Conservation (phyloP, 1,139 yeast species). For the Candida freyschussii region DNA sequence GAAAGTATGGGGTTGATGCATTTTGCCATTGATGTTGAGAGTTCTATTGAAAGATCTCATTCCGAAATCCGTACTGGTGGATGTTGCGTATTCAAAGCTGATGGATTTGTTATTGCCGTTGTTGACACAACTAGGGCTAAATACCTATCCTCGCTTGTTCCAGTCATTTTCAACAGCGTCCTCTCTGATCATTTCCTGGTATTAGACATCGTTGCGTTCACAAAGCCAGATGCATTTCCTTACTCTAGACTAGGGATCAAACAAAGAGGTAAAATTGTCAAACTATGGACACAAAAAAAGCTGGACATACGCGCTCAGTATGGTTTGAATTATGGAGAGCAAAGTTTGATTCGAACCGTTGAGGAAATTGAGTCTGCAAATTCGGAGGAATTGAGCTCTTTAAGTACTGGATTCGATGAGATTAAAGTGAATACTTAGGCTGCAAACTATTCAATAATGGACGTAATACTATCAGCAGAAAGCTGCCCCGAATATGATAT, state of each 20-base stretch:
- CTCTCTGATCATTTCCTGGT: slow-evolving; percentile 79
- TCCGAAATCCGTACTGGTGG: slow-evolving; percentile 54
- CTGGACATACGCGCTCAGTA: slow-evolving; percentile 37
- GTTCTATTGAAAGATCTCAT: slow-evolving; percentile 66
- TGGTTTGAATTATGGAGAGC: slow-evolving; percentile 64
- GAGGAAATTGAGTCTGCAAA: slow-evolving; percentile 40
- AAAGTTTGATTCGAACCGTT: slow-evolving; percentile 49
- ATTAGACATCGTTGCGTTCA: slow-evolving; percentile 82
- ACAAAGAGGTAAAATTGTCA: slow-evolving; percentile 68
- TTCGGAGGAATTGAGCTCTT: slow-evolving; percentile 8
- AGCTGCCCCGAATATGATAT: too few relatives aligned
- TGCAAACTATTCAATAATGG: background rate
- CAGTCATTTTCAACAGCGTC: slow-evolving; percentile 74
- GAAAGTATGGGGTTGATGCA: slow-evolving; percentile 90
- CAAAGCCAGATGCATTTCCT: slow-evolving; percentile 60
- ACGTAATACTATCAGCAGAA: too few relatives aligned
- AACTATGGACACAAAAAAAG: slow-evolving; percentile 45
- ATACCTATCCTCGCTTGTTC: slow-evolving; percentile 69
- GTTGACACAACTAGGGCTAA: slow-evolving; percentile 55
- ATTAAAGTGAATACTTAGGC: slow-evolving; percentile 3
- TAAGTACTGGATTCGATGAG: slow-evolving; percentile 7
- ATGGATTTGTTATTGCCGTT: slow-evolving; percentile 75
- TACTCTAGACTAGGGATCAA: slow-evolving; percentile 67
- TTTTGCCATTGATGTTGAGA: slow-evolving; percentile 82
- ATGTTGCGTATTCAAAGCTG: slow-evolving; percentile 74